Evolutionary conservation across 768 basidiomycete genomes (phyloP).

Genomic region (Mycena floridula): DNA sequence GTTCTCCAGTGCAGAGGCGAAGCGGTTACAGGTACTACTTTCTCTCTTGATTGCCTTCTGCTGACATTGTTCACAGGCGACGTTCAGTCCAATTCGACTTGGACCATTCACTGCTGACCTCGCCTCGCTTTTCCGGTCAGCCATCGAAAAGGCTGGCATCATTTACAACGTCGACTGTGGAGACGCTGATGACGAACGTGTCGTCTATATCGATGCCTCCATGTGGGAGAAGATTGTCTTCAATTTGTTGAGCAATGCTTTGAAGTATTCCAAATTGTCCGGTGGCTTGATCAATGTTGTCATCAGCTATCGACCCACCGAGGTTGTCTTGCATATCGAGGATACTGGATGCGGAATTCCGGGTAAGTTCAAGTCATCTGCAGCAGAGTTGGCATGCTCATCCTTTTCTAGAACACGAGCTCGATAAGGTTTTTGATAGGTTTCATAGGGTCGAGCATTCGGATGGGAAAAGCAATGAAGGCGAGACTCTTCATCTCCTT

Average conservation of each 20-base stretch:
- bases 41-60: no score
- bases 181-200: constrained; percentile 1
- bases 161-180: constrained; percentile 4
- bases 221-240: constrained; percentile 9
- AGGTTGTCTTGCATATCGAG: background rate
- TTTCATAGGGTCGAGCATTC: constrained; percentile 5
- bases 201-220: constrained; percentile 2
- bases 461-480: constrained; percentile 5
- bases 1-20: constrained; percentile 6
- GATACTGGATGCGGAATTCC: constrained; percentile 8
- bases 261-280: constrained; percentile 3
- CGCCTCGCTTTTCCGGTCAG: constrained; percentile 6
- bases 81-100: constrained; percentile 1
- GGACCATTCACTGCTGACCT: constrained; percentile 4
- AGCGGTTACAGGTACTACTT: constrained; percentile 1
- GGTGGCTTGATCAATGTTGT: constrained; percentile 1
- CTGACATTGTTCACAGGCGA: no score
- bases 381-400: no score
- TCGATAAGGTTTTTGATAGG: constrained; percentile 1
- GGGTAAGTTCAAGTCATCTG: no score
- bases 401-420: constrained; percentile 5
- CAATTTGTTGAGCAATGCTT: constrained; percentile 5
- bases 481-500: no score
- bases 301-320: background rate
- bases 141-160: constrained; percentile 5